These are phyloP conservation scores for Solidago caesia DNA, from an alignment of 129 eudicot genomes.

Conservation along the genomic window DNA sequence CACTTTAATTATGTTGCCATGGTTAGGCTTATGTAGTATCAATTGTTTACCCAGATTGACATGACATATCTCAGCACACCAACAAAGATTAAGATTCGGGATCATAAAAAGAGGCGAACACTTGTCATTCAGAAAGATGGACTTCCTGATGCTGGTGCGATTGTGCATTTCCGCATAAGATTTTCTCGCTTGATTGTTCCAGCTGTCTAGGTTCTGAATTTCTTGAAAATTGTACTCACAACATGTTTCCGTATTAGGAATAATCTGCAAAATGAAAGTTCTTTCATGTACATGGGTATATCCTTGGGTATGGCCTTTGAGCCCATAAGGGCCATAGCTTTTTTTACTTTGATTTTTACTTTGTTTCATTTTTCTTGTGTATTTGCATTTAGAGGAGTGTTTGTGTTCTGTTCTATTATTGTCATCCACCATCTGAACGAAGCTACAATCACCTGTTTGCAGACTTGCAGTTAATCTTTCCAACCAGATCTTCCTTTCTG, in stretches of 20 bases:
- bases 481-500: too few species aligned
- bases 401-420: background rate
- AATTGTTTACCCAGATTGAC: slow-evolving; percentile 53
- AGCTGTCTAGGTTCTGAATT: background rate
- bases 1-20: background rate
- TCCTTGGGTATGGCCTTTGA: background rate
- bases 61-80: background rate
- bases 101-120: too few species aligned
- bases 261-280: background rate
- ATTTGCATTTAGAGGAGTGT: background rate
- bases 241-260: background rate
- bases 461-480: too few species aligned
- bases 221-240: too few species aligned
- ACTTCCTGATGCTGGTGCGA: too few species aligned
- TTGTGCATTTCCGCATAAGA: too few species aligned
- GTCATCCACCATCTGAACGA: too few species aligned
- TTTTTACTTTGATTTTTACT: too few species aligned
- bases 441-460: too few species aligned
- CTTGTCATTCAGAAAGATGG: too few species aligned
- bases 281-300: background rate
- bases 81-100: too few species aligned
- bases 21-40: slow-evolving; percentile 6
- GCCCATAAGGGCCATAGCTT: background rate
- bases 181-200: too few species aligned
- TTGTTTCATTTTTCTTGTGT: background rate